These are phyloP conservation scores for Artemisia tridentata DNA, from an alignment of 129 eudicot species.

Conservation along the genomic window DNA sequence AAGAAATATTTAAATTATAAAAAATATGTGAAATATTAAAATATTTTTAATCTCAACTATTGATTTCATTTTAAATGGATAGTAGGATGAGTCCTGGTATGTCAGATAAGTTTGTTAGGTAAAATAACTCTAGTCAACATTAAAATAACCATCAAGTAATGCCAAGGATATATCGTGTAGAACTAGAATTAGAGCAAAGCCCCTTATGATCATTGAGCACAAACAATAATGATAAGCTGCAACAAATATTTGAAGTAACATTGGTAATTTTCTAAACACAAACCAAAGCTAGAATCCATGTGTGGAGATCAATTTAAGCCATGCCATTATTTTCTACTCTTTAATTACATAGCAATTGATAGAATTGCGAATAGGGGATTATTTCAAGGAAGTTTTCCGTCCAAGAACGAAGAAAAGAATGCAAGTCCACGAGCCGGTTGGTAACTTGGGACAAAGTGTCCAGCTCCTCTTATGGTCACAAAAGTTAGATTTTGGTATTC, in stretches of 20 bases:
- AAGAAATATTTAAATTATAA: too few species aligned
- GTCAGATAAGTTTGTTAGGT: too few species aligned
- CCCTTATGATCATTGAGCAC: not conserved
- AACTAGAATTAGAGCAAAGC: not conserved
- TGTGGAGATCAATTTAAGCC: not conserved
- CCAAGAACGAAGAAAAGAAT: constrained; percentile 49
- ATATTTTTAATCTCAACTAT: too few species aligned
- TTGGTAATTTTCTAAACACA: not conserved
- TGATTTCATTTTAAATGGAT: too few species aligned
- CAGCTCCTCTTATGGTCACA: constrained; percentile 58
- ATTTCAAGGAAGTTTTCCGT: constrained; percentile 48
- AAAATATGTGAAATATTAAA: too few species aligned
- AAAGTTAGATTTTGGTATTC: constrained; percentile 54
- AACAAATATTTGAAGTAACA: not conserved
- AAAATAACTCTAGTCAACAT: too few species aligned
- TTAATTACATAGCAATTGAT: not conserved
- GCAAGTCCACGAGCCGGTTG: constrained; percentile 56
- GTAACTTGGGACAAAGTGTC: constrained; percentile 64
- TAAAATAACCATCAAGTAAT: not conserved
- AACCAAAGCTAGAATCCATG: not conserved
- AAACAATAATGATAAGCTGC: constrained; percentile 6
- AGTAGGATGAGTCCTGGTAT: too few species aligned
- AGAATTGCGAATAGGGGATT: not conserved
- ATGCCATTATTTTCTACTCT: not conserved
- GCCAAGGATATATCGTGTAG: constrained; percentile 3